phyloP scores from a whole-genome alignment of 2,329 filamentous ascomycete genomes.

The Zymoseptoria brevis region DNA sequence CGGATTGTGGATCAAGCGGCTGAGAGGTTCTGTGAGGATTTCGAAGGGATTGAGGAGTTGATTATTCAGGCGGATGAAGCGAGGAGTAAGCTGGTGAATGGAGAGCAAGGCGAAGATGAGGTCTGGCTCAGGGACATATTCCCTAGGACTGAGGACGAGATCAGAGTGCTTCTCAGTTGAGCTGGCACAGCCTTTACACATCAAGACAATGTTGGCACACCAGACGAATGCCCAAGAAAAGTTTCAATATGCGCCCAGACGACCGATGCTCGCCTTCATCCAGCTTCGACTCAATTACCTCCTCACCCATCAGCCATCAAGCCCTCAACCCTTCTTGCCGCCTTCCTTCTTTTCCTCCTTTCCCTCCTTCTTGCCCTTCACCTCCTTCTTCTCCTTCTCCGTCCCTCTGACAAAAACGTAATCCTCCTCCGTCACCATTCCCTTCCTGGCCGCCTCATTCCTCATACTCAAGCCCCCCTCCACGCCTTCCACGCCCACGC shows the following conservation, averaged over 20 bases:
- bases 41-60: slow-evolving; percentile 60
- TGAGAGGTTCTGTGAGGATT: slow-evolving; percentile 75
- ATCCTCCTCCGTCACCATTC: background rate
- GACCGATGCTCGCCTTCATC: background rate
- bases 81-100: slow-evolving; percentile 10
- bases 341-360: background rate
- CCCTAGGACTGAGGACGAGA: slow-evolving; percentile 57
- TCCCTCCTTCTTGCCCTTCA: too few species aligned
- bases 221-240: background rate
- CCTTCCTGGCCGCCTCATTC: background rate
- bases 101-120: slow-evolving; percentile 11
- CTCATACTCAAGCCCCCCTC: background rate
- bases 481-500: background rate
- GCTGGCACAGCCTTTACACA: background rate
- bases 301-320: background rate
- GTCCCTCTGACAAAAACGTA: background rate
- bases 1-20: slow-evolving; percentile 76
- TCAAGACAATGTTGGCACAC: background rate
- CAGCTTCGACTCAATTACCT: background rate
- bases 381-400: background rate
- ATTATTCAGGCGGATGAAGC: slow-evolving; percentile 52
- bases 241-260: background rate
- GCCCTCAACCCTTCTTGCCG: background rate
- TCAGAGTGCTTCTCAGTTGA: slow-evolving; percentile 54
- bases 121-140: slow-evolving; percentile 48